Percentiles rank a stretch among this genome's conserved stretches.
Conservation (phyloP, 108 stramenopile genomes). For the Discostella pseudostelligera region DNA sequence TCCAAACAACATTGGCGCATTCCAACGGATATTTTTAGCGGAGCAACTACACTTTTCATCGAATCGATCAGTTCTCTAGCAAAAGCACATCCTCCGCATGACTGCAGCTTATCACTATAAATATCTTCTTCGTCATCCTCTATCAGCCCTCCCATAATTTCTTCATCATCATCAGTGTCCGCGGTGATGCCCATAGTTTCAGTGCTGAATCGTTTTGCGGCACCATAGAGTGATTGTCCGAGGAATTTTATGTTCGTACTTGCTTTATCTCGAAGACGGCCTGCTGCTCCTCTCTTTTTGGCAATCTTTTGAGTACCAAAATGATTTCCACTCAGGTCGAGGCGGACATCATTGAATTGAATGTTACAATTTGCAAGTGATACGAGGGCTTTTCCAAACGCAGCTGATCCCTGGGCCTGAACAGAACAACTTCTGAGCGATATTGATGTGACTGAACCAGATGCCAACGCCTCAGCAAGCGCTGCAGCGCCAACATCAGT, state of each 20-base stretch:
- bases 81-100: slow-evolving; percentile 61
- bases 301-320: slow-evolving; percentile 58
- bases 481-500: slow-evolving; percentile 60
- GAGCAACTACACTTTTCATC: background rate
- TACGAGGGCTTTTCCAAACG: slow-evolving; percentile 54
- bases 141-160: slow-evolving; percentile 37
- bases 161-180: slow-evolving; percentile 77
- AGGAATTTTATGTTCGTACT: slow-evolving; percentile 72
- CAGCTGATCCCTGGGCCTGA: slow-evolving; percentile 59
- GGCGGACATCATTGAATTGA: slow-evolving; percentile 2
- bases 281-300: slow-evolving; percentile 58
- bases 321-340: slow-evolving; percentile 83
- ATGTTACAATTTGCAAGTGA: slow-evolving; percentile 18
- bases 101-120: slow-evolving; percentile 32
- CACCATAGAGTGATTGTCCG: slow-evolving; percentile 55
- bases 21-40: slow-evolving; percentile 32
- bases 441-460: slow-evolving; percentile 45
- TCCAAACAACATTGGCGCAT: slow-evolving; percentile 70
- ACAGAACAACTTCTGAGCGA: slow-evolving; percentile 73
- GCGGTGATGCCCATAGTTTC: slow-evolving; percentile 27
- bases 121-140: slow-evolving; percentile 31
- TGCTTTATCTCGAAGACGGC: slow-evolving; percentile 65
- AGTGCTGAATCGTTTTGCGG: slow-evolving; percentile 57
- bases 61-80: slow-evolving; percentile 31
- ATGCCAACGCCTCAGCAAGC: slow-evolving; percentile 53